Conservation (phyloP, 495 filamentous ascomycete genomes). For the Tuber microsphaerosporum region DNA sequence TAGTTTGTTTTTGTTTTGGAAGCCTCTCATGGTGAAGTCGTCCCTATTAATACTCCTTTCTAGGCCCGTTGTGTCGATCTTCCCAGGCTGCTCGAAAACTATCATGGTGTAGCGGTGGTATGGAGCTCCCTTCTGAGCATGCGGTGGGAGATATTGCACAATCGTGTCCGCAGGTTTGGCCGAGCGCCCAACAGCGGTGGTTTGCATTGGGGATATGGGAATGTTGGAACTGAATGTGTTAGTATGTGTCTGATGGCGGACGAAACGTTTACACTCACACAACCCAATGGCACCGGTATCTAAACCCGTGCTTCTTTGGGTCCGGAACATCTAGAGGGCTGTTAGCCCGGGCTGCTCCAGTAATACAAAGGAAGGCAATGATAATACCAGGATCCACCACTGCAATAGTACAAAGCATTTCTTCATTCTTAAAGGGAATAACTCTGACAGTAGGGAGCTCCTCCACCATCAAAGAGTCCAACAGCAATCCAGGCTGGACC, state of each 20-base stretch:
- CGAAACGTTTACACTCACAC: conserved; percentile 51
- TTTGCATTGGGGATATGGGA: conserved; percentile 48
- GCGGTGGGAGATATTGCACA: conserved; percentile 75
- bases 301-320: conserved; percentile 66
- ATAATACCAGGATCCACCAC: conserved; percentile 61
- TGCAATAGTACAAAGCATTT: conserved; percentile 72
- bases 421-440: conserved; percentile 72
- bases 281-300: conserved; percentile 75
- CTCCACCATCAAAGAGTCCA: conserved; percentile 64
- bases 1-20: conserved; percentile 61
- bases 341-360: not conserved
- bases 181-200: conserved; percentile 47
- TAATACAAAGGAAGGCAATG: not conserved
- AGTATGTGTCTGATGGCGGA: not conserved
- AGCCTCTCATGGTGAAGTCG: conserved; percentile 62
- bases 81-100: conserved; percentile 67
- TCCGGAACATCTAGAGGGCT: conserved; percentile 66
- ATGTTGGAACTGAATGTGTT: conserved; percentile 47
- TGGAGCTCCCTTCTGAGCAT: conserved; percentile 78
- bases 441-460: conserved; percentile 65
- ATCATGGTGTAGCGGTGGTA: conserved; percentile 85
- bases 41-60: conserved; percentile 52
- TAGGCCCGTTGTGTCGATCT: conserved; percentile 56
- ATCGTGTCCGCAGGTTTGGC: conserved; percentile 56
- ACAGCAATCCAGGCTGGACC: conserved; percentile 67